Evolutionary conservation across 2,329 filamentous ascomycete genomes (phyloP).

Genomic region (Clonostachys chloroleuca): DNA sequence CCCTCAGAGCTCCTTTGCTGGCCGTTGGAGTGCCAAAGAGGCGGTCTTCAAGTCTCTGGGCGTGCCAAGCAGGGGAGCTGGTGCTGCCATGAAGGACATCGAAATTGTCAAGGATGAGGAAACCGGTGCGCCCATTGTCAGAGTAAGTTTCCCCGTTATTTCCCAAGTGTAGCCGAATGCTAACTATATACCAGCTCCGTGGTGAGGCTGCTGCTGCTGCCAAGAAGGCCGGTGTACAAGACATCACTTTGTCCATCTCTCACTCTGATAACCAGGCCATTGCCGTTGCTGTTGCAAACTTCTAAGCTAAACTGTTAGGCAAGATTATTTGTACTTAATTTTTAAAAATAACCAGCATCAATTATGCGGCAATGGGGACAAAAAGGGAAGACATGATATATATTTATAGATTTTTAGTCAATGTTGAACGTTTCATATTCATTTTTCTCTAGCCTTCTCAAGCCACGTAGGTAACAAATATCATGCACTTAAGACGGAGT

Average conservation of each 20-base stretch:
- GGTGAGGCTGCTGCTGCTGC: slow-evolving; percentile 81
- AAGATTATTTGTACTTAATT: not conserved
- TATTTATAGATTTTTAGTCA: too few relatives aligned
- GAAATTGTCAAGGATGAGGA: slow-evolving; percentile 81
- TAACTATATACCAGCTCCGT: slow-evolving; percentile 63
- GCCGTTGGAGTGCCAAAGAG: slow-evolving; percentile 96
- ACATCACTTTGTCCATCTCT: slow-evolving; percentile 89
- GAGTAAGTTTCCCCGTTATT: slow-evolving; percentile 54
- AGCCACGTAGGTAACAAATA: too few relatives aligned
- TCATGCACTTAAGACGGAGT: too few relatives aligned
- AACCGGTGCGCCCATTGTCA: slow-evolving; percentile 77
- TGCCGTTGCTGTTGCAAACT: slow-evolving; percentile 82
- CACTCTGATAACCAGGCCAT: slow-evolving; percentile 94
- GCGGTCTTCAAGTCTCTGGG: slow-evolving; percentile 97
- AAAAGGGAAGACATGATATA: too few relatives aligned
- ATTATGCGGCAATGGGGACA: too few relatives aligned
- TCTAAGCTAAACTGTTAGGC: slow-evolving; percentile 38
- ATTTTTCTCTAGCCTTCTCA: too few relatives aligned
- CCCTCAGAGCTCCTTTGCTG: slow-evolving; percentile 87
- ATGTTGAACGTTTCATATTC: too few relatives aligned
- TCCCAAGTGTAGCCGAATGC: slow-evolving; percentile 8
- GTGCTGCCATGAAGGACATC: slow-evolving; percentile 89
- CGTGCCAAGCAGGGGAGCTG: slow-evolving; percentile 80
- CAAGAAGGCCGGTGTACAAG: slow-evolving; percentile 81
- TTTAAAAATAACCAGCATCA: too few relatives aligned